Conservation (phyloP, 163 green algal genomes). For the Chlamydomonas reinhardtii region DNA sequence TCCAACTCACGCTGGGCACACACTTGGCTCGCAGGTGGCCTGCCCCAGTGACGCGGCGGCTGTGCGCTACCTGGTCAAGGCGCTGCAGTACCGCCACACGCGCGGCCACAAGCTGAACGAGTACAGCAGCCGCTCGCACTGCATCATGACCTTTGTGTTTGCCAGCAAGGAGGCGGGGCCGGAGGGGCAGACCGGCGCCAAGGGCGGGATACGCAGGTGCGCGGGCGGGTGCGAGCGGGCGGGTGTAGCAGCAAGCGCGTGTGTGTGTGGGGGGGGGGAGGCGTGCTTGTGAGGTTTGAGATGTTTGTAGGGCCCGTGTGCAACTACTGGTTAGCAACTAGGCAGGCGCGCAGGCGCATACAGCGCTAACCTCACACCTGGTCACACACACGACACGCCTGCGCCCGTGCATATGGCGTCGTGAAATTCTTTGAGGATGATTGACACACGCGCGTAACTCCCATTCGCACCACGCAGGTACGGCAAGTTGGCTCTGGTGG, state of each 20-base stretch:
- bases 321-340: too few species aligned
- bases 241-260: background rate
- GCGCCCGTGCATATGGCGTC: too few species aligned
- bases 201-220: constrained; percentile 55
- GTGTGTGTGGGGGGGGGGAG: too few species aligned
- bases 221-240: background rate
- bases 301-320: too few species aligned
- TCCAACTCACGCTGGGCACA: too few species aligned
- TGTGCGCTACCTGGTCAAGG: constrained; percentile 58
- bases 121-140: constrained; percentile 78
- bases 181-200: constrained; percentile 40
- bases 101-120: constrained; percentile 75
- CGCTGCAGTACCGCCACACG: constrained; percentile 67
- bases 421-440: too few species aligned
- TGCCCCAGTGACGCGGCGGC: constrained; percentile 50
- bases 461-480: too few species aligned
- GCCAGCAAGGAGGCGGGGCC: constrained; percentile 51
- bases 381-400: too few species aligned
- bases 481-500: constrained; percentile 76
- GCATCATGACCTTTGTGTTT: constrained; percentile 80
- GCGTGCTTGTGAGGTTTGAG: too few species aligned
- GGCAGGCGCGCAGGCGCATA: too few species aligned
- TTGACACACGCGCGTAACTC: too few species aligned
- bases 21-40: background rate
- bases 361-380: too few species aligned